Evolutionary conservation across 257 asterid species (phyloP), one percentile per base, ranked within the genome.

Genomic region (Solanum etuberosum): DNA sequence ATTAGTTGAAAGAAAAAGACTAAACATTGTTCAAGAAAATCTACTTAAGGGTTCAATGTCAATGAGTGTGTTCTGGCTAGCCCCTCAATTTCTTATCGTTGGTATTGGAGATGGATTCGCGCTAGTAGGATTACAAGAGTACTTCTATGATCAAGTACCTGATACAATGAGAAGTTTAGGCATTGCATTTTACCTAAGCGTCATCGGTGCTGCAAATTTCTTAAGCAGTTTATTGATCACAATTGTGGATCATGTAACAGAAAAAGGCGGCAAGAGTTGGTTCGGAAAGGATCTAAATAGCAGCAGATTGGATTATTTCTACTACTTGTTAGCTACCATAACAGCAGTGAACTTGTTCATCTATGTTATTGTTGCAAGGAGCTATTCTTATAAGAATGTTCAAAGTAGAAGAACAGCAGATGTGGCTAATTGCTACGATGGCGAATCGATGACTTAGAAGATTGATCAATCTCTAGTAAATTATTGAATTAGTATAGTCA

Each of bases 41-140:
- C 92, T 92, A 20, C 0, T 83, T 0, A 40, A 84, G 27, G 96
- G 71, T 78, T 88, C 15, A 70, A 6, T 3, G 87, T 76, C 15
- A 9, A 57, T 13, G 46, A 87, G 27, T 20, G 76, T 23, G 9
- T 80, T 2, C 88, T 14, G 7, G 99, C 88, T 96, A 11, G 94
- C 94, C 20, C 98, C 98, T 7, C 99, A 96, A 86, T 94, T 93
- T 61, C 93, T 95, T 85, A 88, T 96, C 1, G 96, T 96, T 1
- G 99, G 99, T 51, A 96, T 98, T 0, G 98, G 96, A 5, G 99
- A 96, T 86, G 98, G 97, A 3, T 96, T 96, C 51, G 95, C 94
- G 10, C 91, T 94, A 23, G 99, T 96, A 1, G 98, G 98, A 3
- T 96, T 95, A 90, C 96, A 94, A 1, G 98, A 96, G 88, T 96